These are phyloP conservation scores for Nannochloropsis granulata DNA, from an alignment of 108 stramenopile species.

Conservation along the genomic window DNA sequence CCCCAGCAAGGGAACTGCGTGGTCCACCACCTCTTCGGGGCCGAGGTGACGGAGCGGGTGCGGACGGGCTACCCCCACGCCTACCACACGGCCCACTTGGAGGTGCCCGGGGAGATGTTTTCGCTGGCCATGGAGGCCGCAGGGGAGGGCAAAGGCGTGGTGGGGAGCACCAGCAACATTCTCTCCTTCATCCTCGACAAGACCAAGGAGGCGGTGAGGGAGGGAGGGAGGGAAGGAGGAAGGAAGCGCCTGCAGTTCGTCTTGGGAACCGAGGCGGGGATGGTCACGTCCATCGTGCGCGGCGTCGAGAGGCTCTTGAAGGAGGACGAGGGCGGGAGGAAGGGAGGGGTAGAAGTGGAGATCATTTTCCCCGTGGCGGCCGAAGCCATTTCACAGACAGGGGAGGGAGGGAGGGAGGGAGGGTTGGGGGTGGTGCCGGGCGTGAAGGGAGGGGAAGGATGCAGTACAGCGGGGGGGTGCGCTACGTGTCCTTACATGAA, in stretches of 20 bases:
- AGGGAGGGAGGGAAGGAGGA: background rate
- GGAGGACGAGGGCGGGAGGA: slow-evolving; percentile 41
- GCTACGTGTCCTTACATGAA: slow-evolving; percentile 96
- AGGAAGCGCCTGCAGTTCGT: slow-evolving; percentile 54
- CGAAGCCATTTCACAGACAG: slow-evolving; percentile 61
- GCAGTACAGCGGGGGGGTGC: slow-evolving; percentile 84
- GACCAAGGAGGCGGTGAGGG: slow-evolving; percentile 46
- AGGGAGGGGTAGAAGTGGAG: slow-evolving; percentile 51
- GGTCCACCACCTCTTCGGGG: slow-evolving; percentile 91
- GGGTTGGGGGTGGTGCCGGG: slow-evolving; percentile 63
- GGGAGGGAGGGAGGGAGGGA: slow-evolving; percentile 14
- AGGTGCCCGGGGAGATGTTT: slow-evolving; percentile 95
- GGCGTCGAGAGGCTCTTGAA: slow-evolving; percentile 63
- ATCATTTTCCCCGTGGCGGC: slow-evolving; percentile 89
- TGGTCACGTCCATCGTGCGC: slow-evolving; percentile 81
- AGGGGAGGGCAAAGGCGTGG: slow-evolving; percentile 52
- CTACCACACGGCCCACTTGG: slow-evolving; percentile 79
- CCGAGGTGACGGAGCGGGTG: slow-evolving; percentile 15
- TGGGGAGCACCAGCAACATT: slow-evolving; percentile 80
- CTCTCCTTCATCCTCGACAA: slow-evolving; percentile 71
- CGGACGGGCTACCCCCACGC: slow-evolving; percentile 50
- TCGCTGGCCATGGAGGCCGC: slow-evolving; percentile 68
- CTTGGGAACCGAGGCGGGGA: slow-evolving; percentile 77
- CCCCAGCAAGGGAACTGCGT: slow-evolving; percentile 62
- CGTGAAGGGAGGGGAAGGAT: slow-evolving; percentile 76